Evolutionary conservation across 2,329 filamentous ascomycete genomes (phyloP), one percentile per base, ranked within the genome.

Genomic region (Fusarium sp.): DNA sequence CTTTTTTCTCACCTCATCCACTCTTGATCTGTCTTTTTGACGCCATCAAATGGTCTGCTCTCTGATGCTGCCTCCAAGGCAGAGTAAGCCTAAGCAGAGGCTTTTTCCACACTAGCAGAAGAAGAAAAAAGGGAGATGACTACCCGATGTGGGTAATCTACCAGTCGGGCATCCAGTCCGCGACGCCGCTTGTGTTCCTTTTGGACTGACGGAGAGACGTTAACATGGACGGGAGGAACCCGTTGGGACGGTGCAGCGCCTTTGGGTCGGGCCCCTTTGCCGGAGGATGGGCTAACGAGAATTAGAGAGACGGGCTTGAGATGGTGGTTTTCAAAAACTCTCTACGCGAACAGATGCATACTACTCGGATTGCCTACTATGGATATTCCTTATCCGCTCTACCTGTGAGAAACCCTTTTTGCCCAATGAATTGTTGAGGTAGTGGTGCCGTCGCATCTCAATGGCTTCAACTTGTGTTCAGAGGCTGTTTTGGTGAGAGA

Each of bases 121-220:
- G 39, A 23, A 58, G n/a, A 21, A 63, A 73, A 66, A 73, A 31
- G 66, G 70, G 70, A 73, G 66, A 73, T 67, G 58, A 71, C 49
- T 73, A 60, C 70, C 70, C 66, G 37, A 73, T 63, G 70, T 71
- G 70, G 66, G 55, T 54, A 73, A 60, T 46, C 38, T 19, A 31
- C 38, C 52, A 57, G 45, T 73, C 61, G 54, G 61, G 66, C 70
- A 51, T 35, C 60, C 45, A 72, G 63, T 41, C 63, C 54, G 63
- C 48, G 55, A 37, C 31, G 56, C 54, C 69, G 60, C 65, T 63
- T 72, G 56, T 60, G 38, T 41, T 63, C 52, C 46, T 69, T 72
- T 58, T 23, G 69, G 64, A 52, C 33, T 49, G 68, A 58, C 10
- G n/a, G 60, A 65, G 56, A 41, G 44, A 58, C 63, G 58, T 72